Conservation (phyloP, 2,329 filamentous ascomycete species). For the Ascochyta fabae region DNA sequence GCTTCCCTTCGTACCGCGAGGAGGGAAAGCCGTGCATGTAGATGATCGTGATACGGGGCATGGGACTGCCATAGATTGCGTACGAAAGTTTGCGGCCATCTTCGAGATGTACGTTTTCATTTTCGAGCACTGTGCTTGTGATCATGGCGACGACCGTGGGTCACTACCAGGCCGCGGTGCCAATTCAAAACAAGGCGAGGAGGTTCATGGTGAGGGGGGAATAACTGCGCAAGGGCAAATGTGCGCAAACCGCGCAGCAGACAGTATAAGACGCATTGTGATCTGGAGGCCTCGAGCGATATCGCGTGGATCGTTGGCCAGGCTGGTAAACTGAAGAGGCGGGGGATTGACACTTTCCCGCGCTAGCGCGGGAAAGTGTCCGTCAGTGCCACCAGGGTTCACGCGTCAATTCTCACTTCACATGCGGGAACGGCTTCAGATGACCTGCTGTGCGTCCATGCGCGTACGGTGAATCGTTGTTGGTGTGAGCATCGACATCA, state of each 20-base stretch:
- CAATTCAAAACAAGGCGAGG: slow-evolving; percentile 6
- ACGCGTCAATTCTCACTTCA: slow-evolving; percentile 10
- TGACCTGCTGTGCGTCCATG: slow-evolving; percentile 12
- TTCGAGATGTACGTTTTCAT: slow-evolving; percentile 34
- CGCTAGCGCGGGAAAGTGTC: slow-evolving; percentile 10
- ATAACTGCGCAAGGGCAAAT: not conserved
- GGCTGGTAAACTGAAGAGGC: slow-evolving; percentile 14
- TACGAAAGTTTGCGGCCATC: slow-evolving; percentile 53
- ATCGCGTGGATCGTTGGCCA: slow-evolving; percentile 10
- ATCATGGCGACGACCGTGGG: slow-evolving; percentile 4
- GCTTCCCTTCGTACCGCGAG: slow-evolving; percentile 51
- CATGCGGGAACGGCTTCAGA: slow-evolving; percentile 9
- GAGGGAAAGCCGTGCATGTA: slow-evolving; percentile 55
- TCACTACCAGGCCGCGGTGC: slow-evolving; percentile 2
- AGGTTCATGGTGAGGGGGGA: slow-evolving; percentile 5
- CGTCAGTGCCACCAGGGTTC: slow-evolving; percentile 3
- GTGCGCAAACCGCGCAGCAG: not conserved
- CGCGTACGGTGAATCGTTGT: slow-evolving; percentile 1
- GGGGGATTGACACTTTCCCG: not conserved
- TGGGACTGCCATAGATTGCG: slow-evolving; percentile 52
- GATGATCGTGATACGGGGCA: slow-evolving; percentile 51
- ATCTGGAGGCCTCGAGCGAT: slow-evolving; percentile 9
- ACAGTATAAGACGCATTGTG: slow-evolving; percentile 10
- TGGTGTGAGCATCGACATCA: slow-evolving; percentile 2
- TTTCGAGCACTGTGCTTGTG: slow-evolving; percentile 29